These are phyloP conservation scores for Geopyxis carbonaria DNA, from an alignment of 495 filamentous ascomycete genomes.

Conservation along the genomic window DNA sequence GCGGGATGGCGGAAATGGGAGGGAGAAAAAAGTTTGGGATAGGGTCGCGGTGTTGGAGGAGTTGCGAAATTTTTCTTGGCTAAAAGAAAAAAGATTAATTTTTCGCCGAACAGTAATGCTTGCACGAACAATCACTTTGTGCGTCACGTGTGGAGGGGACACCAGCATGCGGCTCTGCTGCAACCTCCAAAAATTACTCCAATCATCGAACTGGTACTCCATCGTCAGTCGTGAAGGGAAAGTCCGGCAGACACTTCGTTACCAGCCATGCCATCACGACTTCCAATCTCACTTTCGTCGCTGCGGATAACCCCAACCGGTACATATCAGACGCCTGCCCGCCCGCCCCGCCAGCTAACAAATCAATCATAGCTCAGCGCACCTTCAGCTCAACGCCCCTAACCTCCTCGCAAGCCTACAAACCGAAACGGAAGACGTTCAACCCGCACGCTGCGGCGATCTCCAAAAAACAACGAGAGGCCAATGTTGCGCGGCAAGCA, in stretches of 20 bases:
- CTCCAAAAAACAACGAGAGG: slow-evolving; percentile 59
- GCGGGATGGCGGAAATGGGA: no score
- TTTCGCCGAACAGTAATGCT: no score
- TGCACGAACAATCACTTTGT: no score
- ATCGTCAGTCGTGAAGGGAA: no score
- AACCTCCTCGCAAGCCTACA: slow-evolving; percentile 33
- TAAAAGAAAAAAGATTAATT: no score
- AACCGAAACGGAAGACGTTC: slow-evolving; percentile 34
- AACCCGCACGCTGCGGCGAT: slow-evolving; percentile 55
- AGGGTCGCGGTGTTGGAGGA: no score
- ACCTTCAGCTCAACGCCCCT: slow-evolving; percentile 36
- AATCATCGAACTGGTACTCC: no score
- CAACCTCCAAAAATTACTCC: no score
- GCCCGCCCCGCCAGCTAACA: slow-evolving; percentile 33
- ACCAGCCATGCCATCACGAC: slow-evolving; percentile 54
- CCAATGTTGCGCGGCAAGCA: slow-evolving; percentile 55
- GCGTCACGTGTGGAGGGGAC: no score
- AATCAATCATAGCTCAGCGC: slow-evolving; percentile 5
- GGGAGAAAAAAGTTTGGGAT: no score
- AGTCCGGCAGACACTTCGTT: not conserved
- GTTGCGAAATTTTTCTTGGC: no score
- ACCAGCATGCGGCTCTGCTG: no score
- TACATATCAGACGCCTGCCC: slow-evolving; percentile 6
- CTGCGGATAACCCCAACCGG: slow-evolving; percentile 31
- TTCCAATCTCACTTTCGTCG: slow-evolving; percentile 44